These are phyloP conservation scores for Clonostachys chloroleuca DNA, from an alignment of 2,329 filamentous ascomycete genomes.

Conservation along the genomic window DNA sequence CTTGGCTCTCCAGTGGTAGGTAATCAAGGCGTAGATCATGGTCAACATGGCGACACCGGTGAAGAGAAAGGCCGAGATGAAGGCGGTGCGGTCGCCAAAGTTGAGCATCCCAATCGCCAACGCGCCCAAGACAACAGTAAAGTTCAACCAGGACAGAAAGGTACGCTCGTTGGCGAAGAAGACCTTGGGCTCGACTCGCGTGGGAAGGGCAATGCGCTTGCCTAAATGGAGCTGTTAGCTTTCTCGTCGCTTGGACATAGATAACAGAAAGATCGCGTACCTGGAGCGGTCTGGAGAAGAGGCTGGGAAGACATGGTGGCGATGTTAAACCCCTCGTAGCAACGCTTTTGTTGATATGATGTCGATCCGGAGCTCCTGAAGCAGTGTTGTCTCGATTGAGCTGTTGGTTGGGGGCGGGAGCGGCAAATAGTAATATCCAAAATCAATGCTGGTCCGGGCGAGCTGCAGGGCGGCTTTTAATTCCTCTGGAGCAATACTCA, in stretches of 20 bases:
- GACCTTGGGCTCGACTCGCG: conserved; percentile 97
- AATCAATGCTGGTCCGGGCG: not conserved
- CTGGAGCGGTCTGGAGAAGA: conserved; percentile 88
- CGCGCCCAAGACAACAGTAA: conserved; percentile 96
- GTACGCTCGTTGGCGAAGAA: conserved; percentile 99
- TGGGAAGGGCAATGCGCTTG: conserved; percentile 97
- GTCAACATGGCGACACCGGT: conserved; percentile 90
- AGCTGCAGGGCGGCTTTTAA: not conserved
- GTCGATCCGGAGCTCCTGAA: too few relatives aligned
- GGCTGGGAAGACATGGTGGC: conserved; percentile 87
- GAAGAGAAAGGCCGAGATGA: conserved; percentile 91
- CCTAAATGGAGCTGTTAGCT: conserved; percentile 46
- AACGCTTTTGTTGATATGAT: too few relatives aligned
- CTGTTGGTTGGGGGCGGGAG: too few relatives aligned
- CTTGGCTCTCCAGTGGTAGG: conserved; percentile 95
- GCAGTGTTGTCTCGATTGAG: too few relatives aligned
- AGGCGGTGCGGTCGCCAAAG: conserved; percentile 91
- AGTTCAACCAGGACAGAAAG: conserved; percentile 99
- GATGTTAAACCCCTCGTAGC: too few relatives aligned
- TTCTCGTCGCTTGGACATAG: not conserved
- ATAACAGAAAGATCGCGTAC: conserved; percentile 41
- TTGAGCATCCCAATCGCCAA: conserved; percentile 96
- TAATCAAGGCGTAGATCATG: conserved; percentile 92
- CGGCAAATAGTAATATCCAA: too few relatives aligned
- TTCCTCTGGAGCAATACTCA: not conserved